A percentile compares a stretch with the other conserved stretches of the same genome.
phyloP scores from a whole-genome alignment of 164 flowering plant species.

The Stephania cephalantha region DNA sequence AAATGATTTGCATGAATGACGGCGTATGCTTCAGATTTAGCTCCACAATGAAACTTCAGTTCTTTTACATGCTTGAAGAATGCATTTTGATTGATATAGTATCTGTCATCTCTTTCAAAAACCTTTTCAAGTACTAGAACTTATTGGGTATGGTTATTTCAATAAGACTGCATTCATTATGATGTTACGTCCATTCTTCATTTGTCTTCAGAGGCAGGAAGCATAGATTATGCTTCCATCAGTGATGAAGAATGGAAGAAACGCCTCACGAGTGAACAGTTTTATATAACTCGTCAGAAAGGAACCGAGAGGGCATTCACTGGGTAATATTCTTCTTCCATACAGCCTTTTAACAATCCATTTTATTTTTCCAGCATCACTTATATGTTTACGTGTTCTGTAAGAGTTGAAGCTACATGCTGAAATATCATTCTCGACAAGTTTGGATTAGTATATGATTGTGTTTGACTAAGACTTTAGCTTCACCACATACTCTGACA shows the following conservation, averaged over 20 bases:
- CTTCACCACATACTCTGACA: no score
- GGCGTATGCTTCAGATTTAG: no score
- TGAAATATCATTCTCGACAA: no score
- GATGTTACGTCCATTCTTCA: neutral
- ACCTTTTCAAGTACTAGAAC: neutral
- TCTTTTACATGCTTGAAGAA: neutral
- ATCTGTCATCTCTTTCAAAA: neutral
- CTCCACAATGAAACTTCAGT: no score
- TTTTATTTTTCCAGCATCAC: neutral
- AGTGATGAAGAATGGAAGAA: constrained; percentile 82
- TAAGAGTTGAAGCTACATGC: no score
- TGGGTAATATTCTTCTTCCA: constrained; percentile 37
- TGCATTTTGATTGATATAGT: neutral
- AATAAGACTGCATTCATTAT: neutral
- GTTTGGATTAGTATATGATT: no score
- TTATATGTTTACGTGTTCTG: neutral
- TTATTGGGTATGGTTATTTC: neutral
- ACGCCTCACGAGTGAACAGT: constrained; percentile 61
- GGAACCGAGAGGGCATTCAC: constrained; percentile 92
- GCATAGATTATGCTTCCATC: constrained; percentile 32
- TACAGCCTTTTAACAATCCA: neutral
- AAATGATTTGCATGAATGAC: no score
- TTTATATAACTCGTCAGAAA: constrained; percentile 64
- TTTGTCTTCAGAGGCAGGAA: constrained; percentile 33
- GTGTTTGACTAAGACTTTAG: no score